These are phyloP conservation scores for Pyrenophora tritici-repentis DNA, from an alignment of 2,329 filamentous ascomycete genomes.

Conservation along the genomic window DNA sequence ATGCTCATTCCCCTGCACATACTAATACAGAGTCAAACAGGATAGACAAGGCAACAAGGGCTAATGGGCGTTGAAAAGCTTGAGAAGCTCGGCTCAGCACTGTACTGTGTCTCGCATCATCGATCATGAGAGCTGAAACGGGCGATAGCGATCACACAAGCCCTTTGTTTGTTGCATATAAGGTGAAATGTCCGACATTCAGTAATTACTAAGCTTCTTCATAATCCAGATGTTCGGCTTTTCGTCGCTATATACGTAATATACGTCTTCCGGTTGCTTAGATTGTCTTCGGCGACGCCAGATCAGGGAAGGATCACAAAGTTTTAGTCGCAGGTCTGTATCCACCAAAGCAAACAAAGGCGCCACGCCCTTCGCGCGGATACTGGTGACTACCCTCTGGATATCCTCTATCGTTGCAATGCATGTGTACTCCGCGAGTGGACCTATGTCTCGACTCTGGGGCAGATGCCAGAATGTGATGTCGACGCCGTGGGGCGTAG, in stretches of 20 bases:
- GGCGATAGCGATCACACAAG: background rate
- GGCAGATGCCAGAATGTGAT: constrained; percentile 10
- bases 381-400: background rate
- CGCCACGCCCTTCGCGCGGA: background rate
- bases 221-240: constrained; percentile 4
- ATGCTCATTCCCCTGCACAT: too few species aligned
- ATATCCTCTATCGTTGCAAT: background rate
- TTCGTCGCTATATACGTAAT: constrained; percentile 4
- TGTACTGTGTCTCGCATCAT: background rate
- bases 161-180: background rate
- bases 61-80: too few species aligned
- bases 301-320: constrained; percentile 1
- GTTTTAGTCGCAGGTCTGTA: constrained; percentile 1
- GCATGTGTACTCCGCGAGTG: background rate
- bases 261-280: background rate
- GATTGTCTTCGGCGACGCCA: background rate
- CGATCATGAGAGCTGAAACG: background rate
- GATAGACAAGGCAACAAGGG: too few species aligned
- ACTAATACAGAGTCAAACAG: too few species aligned
- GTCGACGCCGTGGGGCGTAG: background rate
- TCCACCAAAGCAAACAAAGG: constrained; percentile 14
- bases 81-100: too few species aligned
- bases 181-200: background rate
- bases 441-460: background rate
- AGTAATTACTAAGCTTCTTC: background rate